These are phyloP conservation scores for Omphalotus olearius DNA, from an alignment of 1,284 basidiomycete species.

Conservation along the genomic window DNA sequence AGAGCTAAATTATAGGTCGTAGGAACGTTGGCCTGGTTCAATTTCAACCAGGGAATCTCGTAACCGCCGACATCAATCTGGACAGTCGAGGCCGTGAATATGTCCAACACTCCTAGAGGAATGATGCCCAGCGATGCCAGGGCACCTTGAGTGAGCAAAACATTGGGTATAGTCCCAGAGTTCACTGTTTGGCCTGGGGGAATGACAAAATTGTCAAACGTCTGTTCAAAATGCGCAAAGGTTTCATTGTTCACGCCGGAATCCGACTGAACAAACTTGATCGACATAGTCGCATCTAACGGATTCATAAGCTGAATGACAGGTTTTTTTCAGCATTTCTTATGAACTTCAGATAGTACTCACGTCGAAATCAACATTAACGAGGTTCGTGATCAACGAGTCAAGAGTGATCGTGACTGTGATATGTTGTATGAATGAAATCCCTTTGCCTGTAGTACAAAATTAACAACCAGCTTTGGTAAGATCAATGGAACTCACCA, in stretches of 20 bases:
- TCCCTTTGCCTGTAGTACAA: slow-evolving; percentile 27
- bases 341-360: slow-evolving; percentile 14
- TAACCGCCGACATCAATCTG: slow-evolving; percentile 49
- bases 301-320: slow-evolving; percentile 47
- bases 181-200: slow-evolving; percentile 54
- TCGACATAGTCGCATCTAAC: slow-evolving; percentile 47
- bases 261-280: slow-evolving; percentile 56
- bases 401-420: slow-evolving; percentile 48
- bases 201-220: slow-evolving; percentile 51
- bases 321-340: slow-evolving; percentile 4
- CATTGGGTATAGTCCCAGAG: slow-evolving; percentile 50
- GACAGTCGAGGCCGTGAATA: slow-evolving; percentile 44
- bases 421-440: slow-evolving; percentile 40
- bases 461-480: not conserved
- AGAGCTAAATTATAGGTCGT: slow-evolving; percentile 35
- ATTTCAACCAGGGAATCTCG: slow-evolving; percentile 51
- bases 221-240: slow-evolving; percentile 54
- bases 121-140: slow-evolving; percentile 51
- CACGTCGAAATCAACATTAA: slow-evolving; percentile 54
- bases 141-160: slow-evolving; percentile 54
- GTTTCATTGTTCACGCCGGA: slow-evolving; percentile 44
- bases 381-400: slow-evolving; percentile 45
- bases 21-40: slow-evolving; percentile 43
- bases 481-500: slow-evolving; percentile 28
- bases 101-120: slow-evolving; percentile 47